Evolutionary conservation across 768 basidiomycete genomes (phyloP).

Genomic region (Baorangia bicolor): DNA sequence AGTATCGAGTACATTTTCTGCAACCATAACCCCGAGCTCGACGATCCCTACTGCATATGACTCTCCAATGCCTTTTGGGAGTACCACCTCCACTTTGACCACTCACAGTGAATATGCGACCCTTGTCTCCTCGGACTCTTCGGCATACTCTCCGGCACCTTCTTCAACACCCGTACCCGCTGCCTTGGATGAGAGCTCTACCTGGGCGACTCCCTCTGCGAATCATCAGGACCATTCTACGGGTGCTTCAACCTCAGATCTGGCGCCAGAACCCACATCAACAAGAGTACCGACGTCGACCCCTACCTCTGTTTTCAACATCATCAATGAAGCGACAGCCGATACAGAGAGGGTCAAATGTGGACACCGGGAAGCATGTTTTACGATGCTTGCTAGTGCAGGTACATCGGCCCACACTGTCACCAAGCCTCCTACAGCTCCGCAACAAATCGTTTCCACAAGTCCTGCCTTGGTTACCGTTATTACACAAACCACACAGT

Average conservation of each 20-base stretch:
- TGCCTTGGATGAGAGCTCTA: neutral
- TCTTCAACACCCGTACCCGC: neutral
- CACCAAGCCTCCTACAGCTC: neutral
- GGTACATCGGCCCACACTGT: neutral
- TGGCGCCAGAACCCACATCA: neutral
- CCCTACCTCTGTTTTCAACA: neutral
- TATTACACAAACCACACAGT: neutral
- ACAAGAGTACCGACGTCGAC: neutral
- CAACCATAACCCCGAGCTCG: neutral
- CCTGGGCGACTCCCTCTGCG: neutral
- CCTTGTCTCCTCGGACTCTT: neutral
- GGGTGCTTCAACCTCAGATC: neutral
- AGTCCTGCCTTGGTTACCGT: neutral
- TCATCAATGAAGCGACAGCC: neutral
- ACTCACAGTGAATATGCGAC: neutral
- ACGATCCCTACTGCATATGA: neutral
- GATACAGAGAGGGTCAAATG: slow-evolving; percentile 1
- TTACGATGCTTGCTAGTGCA: neutral
- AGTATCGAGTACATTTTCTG: no score
- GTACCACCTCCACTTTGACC: neutral
- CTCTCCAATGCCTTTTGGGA: neutral
- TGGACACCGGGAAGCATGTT: neutral
- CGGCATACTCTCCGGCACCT: neutral
- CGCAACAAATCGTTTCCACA: neutral
- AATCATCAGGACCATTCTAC: neutral